Base-by-base conservation (phyloP, 75 land plant genomes). In the Azolla pinnata region DNA sequence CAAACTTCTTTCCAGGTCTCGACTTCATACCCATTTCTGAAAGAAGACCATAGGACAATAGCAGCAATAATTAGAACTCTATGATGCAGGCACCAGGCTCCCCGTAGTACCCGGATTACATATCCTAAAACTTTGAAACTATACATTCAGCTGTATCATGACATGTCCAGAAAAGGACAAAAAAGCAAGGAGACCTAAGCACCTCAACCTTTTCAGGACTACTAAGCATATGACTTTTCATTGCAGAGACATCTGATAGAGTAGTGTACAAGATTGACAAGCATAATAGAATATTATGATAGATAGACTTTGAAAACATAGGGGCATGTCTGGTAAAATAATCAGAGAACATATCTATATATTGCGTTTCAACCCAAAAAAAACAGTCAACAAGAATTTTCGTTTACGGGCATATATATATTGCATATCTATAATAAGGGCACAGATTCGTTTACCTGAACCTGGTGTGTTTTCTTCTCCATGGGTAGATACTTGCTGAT, bases 401-500 rank as follows among this genome's bases (percentile, higher is more conserved):
- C n/a, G 19, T 51, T n/a, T 18, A 9, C 17, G 53, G 24, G 53
- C 8, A 8, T 51, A n/a, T 9, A 51, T 5, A 19, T 18, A 4
- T 46, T 46, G 12, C 0, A 20, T 59, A 19, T 59, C 59, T 26
- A 50, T 42, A 29, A 33, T 20, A 28, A 25, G 67, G 44, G 67
- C 66, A 52, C n/a, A n/a, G n/a, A n/a, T n/a, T n/a, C n/a, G n/a
- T n/a, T n/a, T n/a, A n/a, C n/a, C n/a, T n/a, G 48, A 62, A 46
- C 49, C 59, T 19, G 40, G 60, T 31, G 68, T 77, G 51, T 53
- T 31, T 35, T 50, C 71, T 27, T 62, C 63, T 50, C 79, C 80
- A 44, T 54, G 70, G 17, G 60, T 59, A 34, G 81, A 66, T 33
- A 92, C 60, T 18, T 80, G 72, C 54, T 62, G 62, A 55, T 90